These are phyloP conservation scores for Fistulinella prunicolor DNA, from an alignment of 768 basidiomycete species.

Conservation along the genomic window DNA sequence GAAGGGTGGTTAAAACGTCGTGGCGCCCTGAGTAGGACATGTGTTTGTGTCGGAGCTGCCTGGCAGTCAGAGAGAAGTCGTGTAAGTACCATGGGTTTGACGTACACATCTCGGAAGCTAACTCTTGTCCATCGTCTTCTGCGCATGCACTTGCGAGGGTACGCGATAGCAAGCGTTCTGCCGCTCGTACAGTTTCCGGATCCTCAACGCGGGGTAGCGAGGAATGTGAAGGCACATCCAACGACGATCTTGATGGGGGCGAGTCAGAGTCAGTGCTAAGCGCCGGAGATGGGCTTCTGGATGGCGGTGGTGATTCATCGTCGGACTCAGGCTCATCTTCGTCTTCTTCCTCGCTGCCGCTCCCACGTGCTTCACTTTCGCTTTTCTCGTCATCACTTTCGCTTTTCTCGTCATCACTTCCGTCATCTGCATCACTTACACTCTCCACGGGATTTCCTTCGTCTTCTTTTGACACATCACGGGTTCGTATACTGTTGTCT, in stretches of 20 bases:
- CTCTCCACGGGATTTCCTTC: not conserved
- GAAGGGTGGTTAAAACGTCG: slow-evolving; percentile 45
- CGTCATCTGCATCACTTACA: not conserved
- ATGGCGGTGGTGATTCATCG: slow-evolving; percentile 14
- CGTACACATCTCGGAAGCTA: slow-evolving; percentile 42
- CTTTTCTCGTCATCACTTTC: slow-evolving; percentile 14
- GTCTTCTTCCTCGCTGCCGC: slow-evolving; percentile 11
- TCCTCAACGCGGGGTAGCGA: slow-evolving; percentile 28
- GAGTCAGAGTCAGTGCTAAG: slow-evolving; percentile 17
- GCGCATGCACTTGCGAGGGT: slow-evolving; percentile 44
- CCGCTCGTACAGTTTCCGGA: slow-evolving; percentile 32
- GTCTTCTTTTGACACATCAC: not conserved
- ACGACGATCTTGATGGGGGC: too few relatives aligned
- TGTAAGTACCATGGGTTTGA: not conserved
- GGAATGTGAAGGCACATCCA: not conserved
- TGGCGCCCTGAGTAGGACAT: slow-evolving; percentile 46
- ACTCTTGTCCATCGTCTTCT: slow-evolving; percentile 37
- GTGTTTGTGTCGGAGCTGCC: slow-evolving; percentile 46
- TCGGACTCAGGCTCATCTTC: slow-evolving; percentile 6
- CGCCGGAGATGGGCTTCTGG: slow-evolving; percentile 27
- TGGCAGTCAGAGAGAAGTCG: not conserved
- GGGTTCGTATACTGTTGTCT: slow-evolving; percentile 32
- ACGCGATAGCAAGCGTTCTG: slow-evolving; percentile 43
- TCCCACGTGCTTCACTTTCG: slow-evolving; percentile 2
- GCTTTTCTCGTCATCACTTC: too few relatives aligned